These are phyloP conservation scores for Schrenkiella parvula DNA, from an alignment of 345 rosid genomes.

Conservation along the genomic window DNA sequence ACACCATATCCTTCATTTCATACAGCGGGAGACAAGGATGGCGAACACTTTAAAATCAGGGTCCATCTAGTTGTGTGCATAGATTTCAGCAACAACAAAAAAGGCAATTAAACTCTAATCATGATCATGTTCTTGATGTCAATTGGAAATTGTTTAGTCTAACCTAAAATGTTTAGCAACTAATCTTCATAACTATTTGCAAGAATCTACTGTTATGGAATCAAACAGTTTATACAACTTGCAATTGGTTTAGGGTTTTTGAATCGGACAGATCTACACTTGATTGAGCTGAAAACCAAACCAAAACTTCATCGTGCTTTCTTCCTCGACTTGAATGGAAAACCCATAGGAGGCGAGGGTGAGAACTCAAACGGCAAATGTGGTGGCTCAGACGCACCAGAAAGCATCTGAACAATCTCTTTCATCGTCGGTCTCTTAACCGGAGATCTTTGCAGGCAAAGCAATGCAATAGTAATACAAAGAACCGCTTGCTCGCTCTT, in stretches of 20 bases:
- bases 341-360: slow-evolving; percentile 64
- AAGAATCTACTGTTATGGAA: slow-evolving; percentile 17
- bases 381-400: slow-evolving; percentile 63
- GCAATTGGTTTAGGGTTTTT: background rate
- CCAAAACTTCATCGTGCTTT: slow-evolving; percentile 35
- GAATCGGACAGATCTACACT: slow-evolving; percentile 37
- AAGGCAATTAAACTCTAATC: background rate
- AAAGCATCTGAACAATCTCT: slow-evolving; percentile 64
- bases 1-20: background rate
- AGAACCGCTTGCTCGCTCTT: slow-evolving; percentile 61
- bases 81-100: background rate
- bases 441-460: slow-evolving; percentile 73
- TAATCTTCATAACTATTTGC: slow-evolving; percentile 19
- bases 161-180: background rate
- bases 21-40: background rate
- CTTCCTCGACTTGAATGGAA: slow-evolving; percentile 54
- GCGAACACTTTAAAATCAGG: background rate
- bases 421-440: slow-evolving; percentile 60
- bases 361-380: slow-evolving; percentile 73
- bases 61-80: background rate
- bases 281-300: slow-evolving; percentile 19
- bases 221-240: slow-evolving; percentile 7
- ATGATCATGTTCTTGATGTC: background rate
- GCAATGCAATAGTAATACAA: slow-evolving; percentile 63
- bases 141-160: background rate